Evolutionary conservation across 148 eudicot genomes (phyloP).

Genomic region (Fagopyrum tataricum): DNA sequence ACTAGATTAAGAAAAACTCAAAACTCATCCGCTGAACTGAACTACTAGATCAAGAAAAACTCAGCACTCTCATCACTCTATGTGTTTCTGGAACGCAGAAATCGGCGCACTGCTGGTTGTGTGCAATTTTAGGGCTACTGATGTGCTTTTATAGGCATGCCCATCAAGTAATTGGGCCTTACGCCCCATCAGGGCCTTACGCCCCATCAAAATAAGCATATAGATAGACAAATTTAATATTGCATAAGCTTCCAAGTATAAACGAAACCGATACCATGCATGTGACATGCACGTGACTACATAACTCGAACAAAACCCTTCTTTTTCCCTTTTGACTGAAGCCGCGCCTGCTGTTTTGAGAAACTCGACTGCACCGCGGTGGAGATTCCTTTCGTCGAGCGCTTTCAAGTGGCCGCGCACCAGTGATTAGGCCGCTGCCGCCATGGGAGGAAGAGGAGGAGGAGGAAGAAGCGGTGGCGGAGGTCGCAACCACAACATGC

Average conservation of each 20-base stretch:
- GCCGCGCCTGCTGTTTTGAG: background rate
- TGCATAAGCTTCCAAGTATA: too few relatives aligned
- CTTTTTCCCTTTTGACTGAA: too few relatives aligned
- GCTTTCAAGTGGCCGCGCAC: background rate
- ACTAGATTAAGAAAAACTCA: too few relatives aligned
- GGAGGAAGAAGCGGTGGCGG: constrained; percentile 3
- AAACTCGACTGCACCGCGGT: background rate
- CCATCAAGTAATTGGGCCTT: background rate
- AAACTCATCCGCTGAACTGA: background rate
- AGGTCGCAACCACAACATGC: constrained; percentile 1
- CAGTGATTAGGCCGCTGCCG: background rate
- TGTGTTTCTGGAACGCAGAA: too few relatives aligned
- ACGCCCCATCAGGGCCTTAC: background rate
- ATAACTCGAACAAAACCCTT: background rate
- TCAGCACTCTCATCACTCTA: background rate
- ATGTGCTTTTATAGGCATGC: background rate
- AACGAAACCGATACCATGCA: too few relatives aligned
- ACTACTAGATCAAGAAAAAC: background rate
- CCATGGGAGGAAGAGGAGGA: constrained; percentile 10
- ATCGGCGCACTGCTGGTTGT: background rate
- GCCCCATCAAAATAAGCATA: too few relatives aligned
- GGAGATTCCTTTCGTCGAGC: too few relatives aligned
- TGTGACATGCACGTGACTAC: background rate
- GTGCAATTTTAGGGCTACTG: background rate
- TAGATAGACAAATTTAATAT: too few relatives aligned